A percentile compares a stretch with the other conserved stretches of the same genome.
phyloP scores from a whole-genome alignment of 768 basidiomycete species.

The Leccinum pellstonianum region DNA sequence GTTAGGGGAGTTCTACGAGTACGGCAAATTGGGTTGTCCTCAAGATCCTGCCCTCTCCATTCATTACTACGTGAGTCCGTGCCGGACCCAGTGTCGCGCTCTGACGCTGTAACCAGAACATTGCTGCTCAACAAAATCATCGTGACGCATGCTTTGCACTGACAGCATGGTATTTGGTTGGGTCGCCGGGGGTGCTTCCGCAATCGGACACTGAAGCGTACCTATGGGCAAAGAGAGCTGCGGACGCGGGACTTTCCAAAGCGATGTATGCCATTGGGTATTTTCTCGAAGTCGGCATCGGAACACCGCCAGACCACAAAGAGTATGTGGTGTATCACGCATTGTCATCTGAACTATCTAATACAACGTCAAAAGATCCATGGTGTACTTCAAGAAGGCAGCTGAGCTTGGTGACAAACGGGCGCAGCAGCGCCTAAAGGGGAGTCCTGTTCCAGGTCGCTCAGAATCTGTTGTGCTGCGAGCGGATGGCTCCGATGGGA shows the following conservation, averaged over 20 bases:
- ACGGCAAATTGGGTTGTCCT: constrained; percentile 97
- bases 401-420: constrained; percentile 94
- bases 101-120: constrained; percentile 61
- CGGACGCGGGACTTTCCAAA: constrained; percentile 87
- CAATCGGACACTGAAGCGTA: constrained; percentile 99
- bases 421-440: constrained; percentile 77
- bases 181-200: constrained; percentile 94
- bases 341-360: constrained; percentile 3
- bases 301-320: constrained; percentile 60
- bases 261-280: constrained; percentile 99
- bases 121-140: constrained; percentile 96
- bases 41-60: constrained; percentile 96
- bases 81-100: constrained; percentile 2
- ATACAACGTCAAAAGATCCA: constrained; percentile 47
- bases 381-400: constrained; percentile 83
- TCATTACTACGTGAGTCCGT: constrained; percentile 92
- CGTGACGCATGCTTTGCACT: constrained; percentile 97
- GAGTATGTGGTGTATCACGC: constrained; percentile 50
- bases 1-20: constrained; percentile 98
- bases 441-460: constrained; percentile 57
- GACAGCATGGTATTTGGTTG: constrained; percentile 99
- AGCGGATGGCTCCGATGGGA: constrained; percentile 46
- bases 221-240: constrained; percentile 95
- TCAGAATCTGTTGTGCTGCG: constrained; percentile 62
- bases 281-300: constrained; percentile 94